These are phyloP conservation scores for Davidsoniella virescens DNA, from an alignment of 2,329 filamentous ascomycete species.

Conservation along the genomic window DNA sequence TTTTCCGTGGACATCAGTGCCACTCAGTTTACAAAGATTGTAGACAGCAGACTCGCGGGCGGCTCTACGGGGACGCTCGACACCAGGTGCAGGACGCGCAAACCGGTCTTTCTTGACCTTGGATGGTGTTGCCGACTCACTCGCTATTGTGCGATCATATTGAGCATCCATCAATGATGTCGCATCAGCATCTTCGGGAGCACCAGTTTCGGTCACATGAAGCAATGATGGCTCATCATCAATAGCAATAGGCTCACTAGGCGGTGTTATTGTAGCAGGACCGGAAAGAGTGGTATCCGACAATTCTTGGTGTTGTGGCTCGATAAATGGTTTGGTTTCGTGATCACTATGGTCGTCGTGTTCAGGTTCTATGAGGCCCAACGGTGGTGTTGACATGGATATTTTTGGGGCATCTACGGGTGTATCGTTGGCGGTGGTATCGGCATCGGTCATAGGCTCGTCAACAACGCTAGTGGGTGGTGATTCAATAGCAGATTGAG, in stretches of 20 bases:
- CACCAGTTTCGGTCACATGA: constrained; percentile 34
- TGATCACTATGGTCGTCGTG: neutral
- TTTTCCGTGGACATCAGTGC: constrained; percentile 44
- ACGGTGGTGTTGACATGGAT: neutral
- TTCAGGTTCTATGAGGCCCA: neutral
- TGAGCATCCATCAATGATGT: constrained; percentile 42
- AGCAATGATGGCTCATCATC: constrained; percentile 8
- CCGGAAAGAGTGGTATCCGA: neutral
- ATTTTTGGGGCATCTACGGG: neutral
- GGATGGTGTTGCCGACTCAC: constrained; percentile 17
- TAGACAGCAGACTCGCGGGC: constrained; percentile 25
- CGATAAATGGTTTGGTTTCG: neutral
- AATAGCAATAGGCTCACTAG: constrained; percentile 8
- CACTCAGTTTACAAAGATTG: constrained; percentile 47
- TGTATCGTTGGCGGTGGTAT: neutral
- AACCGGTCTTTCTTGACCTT: constrained; percentile 5
- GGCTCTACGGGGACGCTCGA: constrained; percentile 15
- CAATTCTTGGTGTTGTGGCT: neutral
- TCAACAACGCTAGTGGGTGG: constrained; percentile 9
- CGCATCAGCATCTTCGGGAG: constrained; percentile 33
- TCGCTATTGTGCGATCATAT: constrained; percentile 28
- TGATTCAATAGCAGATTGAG: constrained; percentile 5
- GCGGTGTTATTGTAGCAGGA: constrained; percentile 8
- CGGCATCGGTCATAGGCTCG: neutral
- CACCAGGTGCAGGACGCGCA: neutral